phyloP scores from a whole-genome alignment of 164 flowering plant species.

The Berberis vulgaris region DNA sequence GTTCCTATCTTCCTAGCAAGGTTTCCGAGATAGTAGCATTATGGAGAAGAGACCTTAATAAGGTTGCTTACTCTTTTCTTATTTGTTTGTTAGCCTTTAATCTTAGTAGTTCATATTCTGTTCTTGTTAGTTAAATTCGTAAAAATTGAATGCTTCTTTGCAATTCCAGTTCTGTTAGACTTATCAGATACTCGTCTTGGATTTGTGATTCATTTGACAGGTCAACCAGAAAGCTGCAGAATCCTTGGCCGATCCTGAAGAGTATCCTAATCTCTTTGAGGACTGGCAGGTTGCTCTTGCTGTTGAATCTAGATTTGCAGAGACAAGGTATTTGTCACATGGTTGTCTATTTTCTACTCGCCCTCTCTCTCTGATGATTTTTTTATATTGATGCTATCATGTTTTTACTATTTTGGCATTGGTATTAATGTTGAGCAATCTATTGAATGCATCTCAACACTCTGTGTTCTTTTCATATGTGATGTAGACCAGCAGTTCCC shows the following conservation, averaged over 20 bases:
- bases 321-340: conserved; percentile 47
- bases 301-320: conserved; percentile 68
- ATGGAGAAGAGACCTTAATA: conserved; percentile 93
- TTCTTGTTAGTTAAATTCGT: too few species aligned
- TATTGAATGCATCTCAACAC: too few species aligned
- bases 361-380: too few species aligned
- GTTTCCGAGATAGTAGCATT: conserved; percentile 84
- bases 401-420: too few species aligned
- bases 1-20: conserved; percentile 97
- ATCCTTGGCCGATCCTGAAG: conserved; percentile 97
- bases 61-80: conserved; percentile 34
- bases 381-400: too few species aligned
- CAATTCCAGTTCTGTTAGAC: too few species aligned
- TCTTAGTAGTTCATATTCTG: too few species aligned
- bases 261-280: conserved; percentile 90
- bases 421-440: too few species aligned
- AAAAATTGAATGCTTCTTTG: too few species aligned
- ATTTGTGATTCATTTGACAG: conserved; percentile 25
- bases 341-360: not conserved
- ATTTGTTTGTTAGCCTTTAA: not conserved
- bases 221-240: conserved; percentile 95
- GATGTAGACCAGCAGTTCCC: too few species aligned
- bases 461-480: too few species aligned
- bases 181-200: not conserved
- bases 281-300: conserved; percentile 95